A percentile compares a stretch with the other conserved stretches of the same genome.
Evolutionary conservation across 1,284 basidiomycete species (phyloP).

Genomic region (Malassezia yamatoensis): DNA sequence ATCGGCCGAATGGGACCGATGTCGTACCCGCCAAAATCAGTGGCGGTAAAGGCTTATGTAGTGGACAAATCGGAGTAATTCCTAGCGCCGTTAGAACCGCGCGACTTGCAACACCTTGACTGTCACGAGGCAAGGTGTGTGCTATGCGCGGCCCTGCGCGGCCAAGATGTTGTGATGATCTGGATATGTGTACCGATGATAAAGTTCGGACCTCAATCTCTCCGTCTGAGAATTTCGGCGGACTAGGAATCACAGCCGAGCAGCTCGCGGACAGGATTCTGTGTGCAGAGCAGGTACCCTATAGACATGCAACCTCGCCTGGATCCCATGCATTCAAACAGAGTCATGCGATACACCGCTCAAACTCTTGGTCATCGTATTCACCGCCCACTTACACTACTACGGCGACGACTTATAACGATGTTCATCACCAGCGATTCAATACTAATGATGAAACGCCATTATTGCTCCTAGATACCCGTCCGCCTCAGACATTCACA

Average conservation of each 20-base stretch:
- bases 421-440: background rate
- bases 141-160: conserved; percentile 2
- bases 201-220: background rate
- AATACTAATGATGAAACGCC: background rate
- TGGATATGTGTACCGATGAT: too few relatives aligned
- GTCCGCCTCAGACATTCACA: conserved; percentile 5
- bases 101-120: too few relatives aligned
- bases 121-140: too few relatives aligned
- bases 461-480: conserved; percentile 15
- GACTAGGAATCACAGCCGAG: background rate
- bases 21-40: background rate
- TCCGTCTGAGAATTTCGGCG: background rate
- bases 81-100: too few relatives aligned
- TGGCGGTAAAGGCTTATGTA: background rate
- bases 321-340: too few relatives aligned
- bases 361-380: too few relatives aligned
- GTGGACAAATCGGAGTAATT: too few relatives aligned
- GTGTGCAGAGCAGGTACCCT: too few relatives aligned
- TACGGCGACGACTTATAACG: too few relatives aligned
- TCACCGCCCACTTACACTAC: too few relatives aligned
- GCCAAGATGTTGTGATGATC: background rate
- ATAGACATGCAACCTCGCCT: too few relatives aligned
- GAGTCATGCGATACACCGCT: too few relatives aligned
- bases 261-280: background rate
- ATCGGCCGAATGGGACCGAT: background rate